Evolutionary conservation across 805 yeast species (phyloP).

Genomic region (Suhomyces sp.): DNA sequence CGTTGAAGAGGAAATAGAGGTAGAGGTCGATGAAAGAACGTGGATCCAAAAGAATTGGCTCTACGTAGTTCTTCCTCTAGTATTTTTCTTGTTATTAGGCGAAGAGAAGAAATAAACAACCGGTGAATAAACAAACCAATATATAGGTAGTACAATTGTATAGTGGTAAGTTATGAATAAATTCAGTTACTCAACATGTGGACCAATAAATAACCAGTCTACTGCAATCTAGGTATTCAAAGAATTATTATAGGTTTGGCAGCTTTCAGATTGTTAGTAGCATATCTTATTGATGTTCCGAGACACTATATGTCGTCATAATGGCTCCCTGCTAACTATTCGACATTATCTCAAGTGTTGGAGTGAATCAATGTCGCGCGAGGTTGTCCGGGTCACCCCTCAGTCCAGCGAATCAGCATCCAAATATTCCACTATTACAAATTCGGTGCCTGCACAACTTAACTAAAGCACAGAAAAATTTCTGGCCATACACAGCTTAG

Average conservation of each 20-base stretch:
- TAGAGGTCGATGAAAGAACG: conserved; percentile 30
- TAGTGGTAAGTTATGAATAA: neutral
- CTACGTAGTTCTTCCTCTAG: conserved; percentile 50
- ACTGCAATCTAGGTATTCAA: neutral
- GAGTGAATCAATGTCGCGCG: neutral
- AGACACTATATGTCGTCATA: neutral
- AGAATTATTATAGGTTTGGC: neutral
- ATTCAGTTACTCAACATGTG: neutral
- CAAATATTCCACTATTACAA: conserved; percentile 19
- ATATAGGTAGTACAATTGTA: neutral
- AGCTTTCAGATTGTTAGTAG: neutral
- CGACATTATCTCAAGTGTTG: neutral
- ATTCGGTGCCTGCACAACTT: conserved; percentile 3
- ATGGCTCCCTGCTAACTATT: neutral
- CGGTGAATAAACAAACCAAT: neutral
- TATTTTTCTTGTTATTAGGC: conserved; percentile 34
- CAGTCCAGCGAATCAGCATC: conserved; percentile 26
- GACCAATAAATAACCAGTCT: neutral
- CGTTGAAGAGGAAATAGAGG: conserved; percentile 19
- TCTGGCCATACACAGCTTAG: conserved; percentile 5
- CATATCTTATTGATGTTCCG: neutral
- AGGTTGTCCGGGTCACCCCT: conserved; percentile 5
- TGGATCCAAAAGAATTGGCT: conserved; percentile 64
- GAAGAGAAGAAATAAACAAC: conserved; percentile 6
- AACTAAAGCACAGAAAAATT: conserved; percentile 4